Base-by-base conservation (phyloP, 2,329 filamentous ascomycete species). In the Thielaviopsis ethacetica region DNA sequence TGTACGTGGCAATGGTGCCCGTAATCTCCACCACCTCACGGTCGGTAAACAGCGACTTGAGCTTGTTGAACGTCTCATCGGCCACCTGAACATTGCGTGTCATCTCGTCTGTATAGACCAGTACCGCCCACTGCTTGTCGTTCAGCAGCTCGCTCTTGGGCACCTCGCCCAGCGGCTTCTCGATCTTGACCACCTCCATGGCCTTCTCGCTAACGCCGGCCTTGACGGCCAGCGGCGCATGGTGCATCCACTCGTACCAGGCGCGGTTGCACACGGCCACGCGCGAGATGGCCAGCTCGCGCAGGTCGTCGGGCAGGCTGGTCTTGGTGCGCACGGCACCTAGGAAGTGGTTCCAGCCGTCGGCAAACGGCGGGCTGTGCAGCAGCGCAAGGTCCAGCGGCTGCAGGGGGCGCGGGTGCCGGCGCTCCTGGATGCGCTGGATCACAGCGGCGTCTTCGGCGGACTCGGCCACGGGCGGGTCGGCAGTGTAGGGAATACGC, bases 211-310 rank as follows among this genome's bases (percentile, higher is more conserved):
- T 70, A 5, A 88, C 76, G 5, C 83, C 83, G 0, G 77, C 83
- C 21, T 72, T 72, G 9, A 75, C 72, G 4, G 78, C 77, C 15
- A 91, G 75, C 1, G 88, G 88, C 17, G 83, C 83, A 68, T 95
- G 89, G 58, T 88, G 81, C 41, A 73, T 79, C 88, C 87, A 94
- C 70, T 95, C 89, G 70, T 90, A 94, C 82, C 85, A 88, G 1
- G 89, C 89, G 19, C 77, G 71, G 71, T 94, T 95, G 65, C 88
- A 78, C 17, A 85, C 83, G 13, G 89, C 89, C 15, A 94, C 86
- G 54, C 88, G 80, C 66, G 82, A 88, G 65, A 95, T 91, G 63
- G 86, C 84, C 19, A 91, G 75, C 73, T 95, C 88, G 64, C 86
- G 82, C 57, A 89, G 67, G 64, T 79, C 76, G 54, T 74, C 76